These are phyloP conservation scores for Teratosphaeria nubilosa DNA, from an alignment of 2,329 filamentous ascomycete genomes.

Conservation along the genomic window DNA sequence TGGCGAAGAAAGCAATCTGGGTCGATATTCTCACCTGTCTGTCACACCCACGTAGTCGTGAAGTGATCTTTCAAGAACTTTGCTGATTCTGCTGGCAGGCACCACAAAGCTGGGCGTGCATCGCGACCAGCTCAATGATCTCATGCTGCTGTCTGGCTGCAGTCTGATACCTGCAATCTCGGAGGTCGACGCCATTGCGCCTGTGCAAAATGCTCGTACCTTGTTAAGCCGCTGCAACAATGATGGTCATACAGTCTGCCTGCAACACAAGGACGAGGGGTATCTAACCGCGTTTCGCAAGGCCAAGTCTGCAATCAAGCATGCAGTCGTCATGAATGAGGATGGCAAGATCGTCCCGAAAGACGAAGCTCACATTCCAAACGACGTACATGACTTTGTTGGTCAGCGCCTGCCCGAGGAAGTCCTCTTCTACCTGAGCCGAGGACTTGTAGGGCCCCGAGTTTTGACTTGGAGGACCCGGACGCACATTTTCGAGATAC, in stretches of 20 bases:
- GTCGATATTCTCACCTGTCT: conserved; percentile 47
- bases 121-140: conserved; percentile 68
- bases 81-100: not conserved
- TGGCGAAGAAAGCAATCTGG: conserved; percentile 53
- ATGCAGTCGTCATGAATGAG: conserved; percentile 71
- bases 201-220: conserved; percentile 66
- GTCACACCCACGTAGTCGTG: not conserved
- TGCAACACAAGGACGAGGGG: conserved; percentile 61
- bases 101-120: conserved; percentile 55
- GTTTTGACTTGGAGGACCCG: conserved; percentile 75
- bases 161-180: conserved; percentile 61
- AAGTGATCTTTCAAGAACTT: not conserved
- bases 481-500: conserved; percentile 63
- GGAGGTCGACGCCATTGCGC: conserved; percentile 50
- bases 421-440: conserved; percentile 80
- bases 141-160: conserved; percentile 45
- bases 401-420: conserved; percentile 85
- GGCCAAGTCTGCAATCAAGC: conserved; percentile 73
- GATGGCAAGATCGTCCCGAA: conserved; percentile 69
- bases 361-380: conserved; percentile 62
- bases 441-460: conserved; percentile 67
- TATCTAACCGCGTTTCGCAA: conserved; percentile 84
- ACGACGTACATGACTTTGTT: conserved; percentile 79
- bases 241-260: conserved; percentile 65
- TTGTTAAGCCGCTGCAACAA: conserved; percentile 56